These are phyloP conservation scores for Plasmodium gonderi DNA, from an alignment of 169 alveolate genomes.

Conservation along the genomic window DNA sequence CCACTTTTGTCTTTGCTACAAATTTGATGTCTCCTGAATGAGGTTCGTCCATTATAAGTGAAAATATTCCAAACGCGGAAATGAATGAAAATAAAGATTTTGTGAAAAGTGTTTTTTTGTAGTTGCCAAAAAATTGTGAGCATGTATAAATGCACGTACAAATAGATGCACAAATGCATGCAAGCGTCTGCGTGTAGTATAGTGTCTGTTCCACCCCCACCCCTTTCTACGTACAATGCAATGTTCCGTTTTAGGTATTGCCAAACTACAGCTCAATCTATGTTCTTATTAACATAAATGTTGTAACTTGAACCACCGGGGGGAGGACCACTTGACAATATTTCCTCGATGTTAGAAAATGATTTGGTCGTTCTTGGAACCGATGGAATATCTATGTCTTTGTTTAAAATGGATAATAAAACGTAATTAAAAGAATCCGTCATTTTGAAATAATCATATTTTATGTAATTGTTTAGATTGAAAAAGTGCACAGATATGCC, in stretches of 20 bases:
- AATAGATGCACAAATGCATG: background rate
- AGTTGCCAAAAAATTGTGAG: background rate
- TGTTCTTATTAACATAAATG: conserved; percentile 25
- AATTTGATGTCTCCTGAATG: background rate
- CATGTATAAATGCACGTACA: background rate
- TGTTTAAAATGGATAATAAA: conserved; percentile 43
- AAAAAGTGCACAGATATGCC: conserved; percentile 50
- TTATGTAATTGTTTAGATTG: conserved; percentile 38
- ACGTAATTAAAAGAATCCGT: conserved; percentile 45
- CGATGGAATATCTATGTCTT: conserved; percentile 43
- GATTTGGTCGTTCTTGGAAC: conserved; percentile 32
- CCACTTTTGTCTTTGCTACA: background rate
- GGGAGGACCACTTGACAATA: conserved; percentile 8
- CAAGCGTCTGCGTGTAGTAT: background rate
- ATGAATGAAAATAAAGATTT: background rate
- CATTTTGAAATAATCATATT: conserved; percentile 63
- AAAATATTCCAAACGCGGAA: background rate
- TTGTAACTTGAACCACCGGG: background rate
- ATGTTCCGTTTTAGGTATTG: background rate
- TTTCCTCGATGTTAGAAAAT: conserved; percentile 57
- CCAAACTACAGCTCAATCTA: background rate
- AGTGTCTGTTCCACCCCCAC: background rate
- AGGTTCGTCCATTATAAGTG: background rate
- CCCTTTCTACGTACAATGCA: background rate
- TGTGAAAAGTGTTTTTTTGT: background rate